Evolutionary conservation across 1,139 yeast genomes (phyloP).

Genomic region (Hanseniaspora sp.): DNA sequence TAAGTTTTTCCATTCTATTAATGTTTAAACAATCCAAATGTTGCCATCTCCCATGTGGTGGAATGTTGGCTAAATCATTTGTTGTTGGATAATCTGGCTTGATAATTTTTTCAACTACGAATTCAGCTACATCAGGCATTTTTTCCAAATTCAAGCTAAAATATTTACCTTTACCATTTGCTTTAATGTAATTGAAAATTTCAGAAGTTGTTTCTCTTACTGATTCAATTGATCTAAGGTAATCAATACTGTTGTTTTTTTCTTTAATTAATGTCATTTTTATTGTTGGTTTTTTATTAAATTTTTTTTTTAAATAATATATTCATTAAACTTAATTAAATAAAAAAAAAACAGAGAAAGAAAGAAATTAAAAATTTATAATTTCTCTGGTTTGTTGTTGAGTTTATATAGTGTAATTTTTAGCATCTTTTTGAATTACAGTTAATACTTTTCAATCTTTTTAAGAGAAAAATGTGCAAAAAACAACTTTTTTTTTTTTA

Average conservation of each 20-base stretch:
- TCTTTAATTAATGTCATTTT: conserved; percentile 3
- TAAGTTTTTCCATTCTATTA: conserved; percentile 35
- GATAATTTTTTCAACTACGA: conserved; percentile 33
- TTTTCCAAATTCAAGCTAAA: conserved; percentile 37
- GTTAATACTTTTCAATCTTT: no score
- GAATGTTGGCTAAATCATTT: conserved; percentile 33
- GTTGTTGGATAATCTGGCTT: conserved; percentile 34
- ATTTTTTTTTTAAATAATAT: not conserved
- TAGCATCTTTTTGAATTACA: no score
- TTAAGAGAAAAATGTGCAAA: not conserved
- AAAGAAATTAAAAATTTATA: no score
- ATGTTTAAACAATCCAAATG: conserved; percentile 43
- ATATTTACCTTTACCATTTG: conserved; percentile 31
- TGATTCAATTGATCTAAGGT: conserved; percentile 33
- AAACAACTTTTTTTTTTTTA: not conserved
- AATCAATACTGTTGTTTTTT: not conserved
- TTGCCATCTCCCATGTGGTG: conserved; percentile 57
- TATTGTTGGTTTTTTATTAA: not conserved
- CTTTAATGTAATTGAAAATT: conserved; percentile 31
- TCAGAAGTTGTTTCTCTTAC: conserved; percentile 42
- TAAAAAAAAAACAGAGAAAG: no score
- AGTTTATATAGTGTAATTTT: no score
- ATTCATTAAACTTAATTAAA: not conserved
- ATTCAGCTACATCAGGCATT: conserved; percentile 35
- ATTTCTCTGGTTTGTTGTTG: no score